Evolutionary conservation across 1,139 yeast species (phyloP), one percentile per base, ranked within the genome.

Genomic region (Candida mesenterica): DNA sequence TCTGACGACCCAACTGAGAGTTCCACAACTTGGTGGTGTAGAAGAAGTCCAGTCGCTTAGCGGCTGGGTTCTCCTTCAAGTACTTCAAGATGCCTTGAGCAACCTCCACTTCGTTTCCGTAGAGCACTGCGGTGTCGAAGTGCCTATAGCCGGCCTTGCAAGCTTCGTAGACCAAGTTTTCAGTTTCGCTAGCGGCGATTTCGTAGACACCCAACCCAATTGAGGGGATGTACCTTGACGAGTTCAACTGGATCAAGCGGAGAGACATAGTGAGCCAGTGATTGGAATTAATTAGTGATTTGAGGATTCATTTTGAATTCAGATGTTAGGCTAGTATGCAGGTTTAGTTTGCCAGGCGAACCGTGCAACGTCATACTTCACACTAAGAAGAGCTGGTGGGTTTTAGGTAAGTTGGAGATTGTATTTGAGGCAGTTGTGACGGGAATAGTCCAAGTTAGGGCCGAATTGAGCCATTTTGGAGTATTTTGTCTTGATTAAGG

Each of bases 61-160:
- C 59, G 4, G 41, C 43, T 0, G 78, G 74, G 29, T 71, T 71
- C 26, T 75, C 77, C 3, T 61, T 48, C n/a, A 82, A 43, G 77
- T 80, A 82, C 32, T 65, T 48, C 12, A 42, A 23, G 17, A 77
- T 72, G 0, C 81, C 86, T 28, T 64, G 55, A 9, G 81, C 82
- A 19, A 77, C 79, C 45, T 73, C 76, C n/a, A 43, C 47, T 50
- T 79, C 85, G 49, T 79, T 79, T 3, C 65, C 70, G 50, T 79
- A 79, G 41, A 71, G 52, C 3, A 63, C 68, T 3, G 87, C 88
- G 12, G 82, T 74, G 52, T 81, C 87, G 41, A 81, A 71, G 50
- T 75, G 79, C 28, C 68, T 59, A 53, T 75, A 78, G 0, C 84
- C 84, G 8, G 51, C 57, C 37, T 65, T 55, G 34, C 72, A 62